Conservation (phyloP, 2,329 filamentous ascomycete genomes). For the Thielaviopsis musarum region DNA sequence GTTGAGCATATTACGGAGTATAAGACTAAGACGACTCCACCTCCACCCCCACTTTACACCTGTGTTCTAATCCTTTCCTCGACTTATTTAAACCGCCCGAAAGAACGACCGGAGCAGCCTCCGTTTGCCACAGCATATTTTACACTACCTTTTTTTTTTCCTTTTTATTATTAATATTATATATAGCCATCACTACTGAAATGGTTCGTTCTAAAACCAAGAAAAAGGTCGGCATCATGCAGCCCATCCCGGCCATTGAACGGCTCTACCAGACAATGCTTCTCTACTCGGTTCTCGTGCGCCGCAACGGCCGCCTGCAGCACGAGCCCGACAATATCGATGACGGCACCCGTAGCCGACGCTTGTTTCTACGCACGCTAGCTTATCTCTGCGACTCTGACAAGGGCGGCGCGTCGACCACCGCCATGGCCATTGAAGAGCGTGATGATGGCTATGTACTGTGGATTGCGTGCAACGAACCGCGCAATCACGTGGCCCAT, state of each 20-base stretch:
- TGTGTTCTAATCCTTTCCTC: too few species aligned
- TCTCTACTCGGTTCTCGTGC: not conserved
- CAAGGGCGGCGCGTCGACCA: conserved; percentile 29
- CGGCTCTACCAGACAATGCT: conserved; percentile 5
- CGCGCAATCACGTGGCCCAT: not conserved
- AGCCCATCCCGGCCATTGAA: not conserved
- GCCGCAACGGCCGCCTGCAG: not conserved
- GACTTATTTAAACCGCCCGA: too few species aligned
- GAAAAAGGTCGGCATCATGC: not conserved
- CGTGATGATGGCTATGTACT: conserved; percentile 19
- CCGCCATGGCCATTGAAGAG: conserved; percentile 27
- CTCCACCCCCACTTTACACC: too few species aligned
- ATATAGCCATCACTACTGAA: too few species aligned
- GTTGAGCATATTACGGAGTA: too few species aligned
- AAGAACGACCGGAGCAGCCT: too few species aligned
- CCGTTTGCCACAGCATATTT: too few species aligned
- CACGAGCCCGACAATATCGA: not conserved
- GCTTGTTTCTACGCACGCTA: conserved; percentile 22
- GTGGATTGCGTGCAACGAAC: conserved; percentile 27
- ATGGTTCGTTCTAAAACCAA: not conserved
- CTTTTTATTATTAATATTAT: too few species aligned
- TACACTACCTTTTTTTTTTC: too few species aligned
- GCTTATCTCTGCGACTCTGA: conserved; percentile 29
- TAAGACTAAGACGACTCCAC: too few species aligned
- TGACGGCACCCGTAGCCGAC: not conserved